Evolutionary conservation across 805 yeast species (phyloP), one percentile per base, ranked within the genome.

Genomic region (Danielia oregonensis): DNA sequence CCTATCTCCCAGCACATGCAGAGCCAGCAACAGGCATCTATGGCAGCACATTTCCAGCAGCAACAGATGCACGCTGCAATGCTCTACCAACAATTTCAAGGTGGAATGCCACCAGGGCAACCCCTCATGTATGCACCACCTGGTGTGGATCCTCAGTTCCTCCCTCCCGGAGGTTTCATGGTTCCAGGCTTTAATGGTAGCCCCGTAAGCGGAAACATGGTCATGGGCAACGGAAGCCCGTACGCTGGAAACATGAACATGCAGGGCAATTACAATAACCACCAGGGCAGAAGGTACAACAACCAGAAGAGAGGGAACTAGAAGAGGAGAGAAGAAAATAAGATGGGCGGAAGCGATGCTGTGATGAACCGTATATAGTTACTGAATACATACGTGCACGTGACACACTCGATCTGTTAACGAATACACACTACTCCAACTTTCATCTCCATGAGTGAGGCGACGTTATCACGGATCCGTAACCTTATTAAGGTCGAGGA

Each of bases 401-500:
- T n/a, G n/a, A n/a, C n/a, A n/a, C n/a, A n/a, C n/a, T n/a, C n/a
- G n/a, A n/a, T n/a, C n/a, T n/a, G n/a, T n/a, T n/a, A n/a, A n/a
- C n/a, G n/a, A n/a, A n/a, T n/a, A n/a, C n/a, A n/a, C n/a, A n/a
- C n/a, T n/a, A n/a, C n/a, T n/a, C n/a, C n/a, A n/a, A n/a, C n/a
- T n/a, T n/a, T n/a, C n/a, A n/a, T n/a, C n/a, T n/a, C 11, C 28
- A 65, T 65, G 72, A 57, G 63, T 40, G 70, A 64, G 26, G 62
- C 63, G 5, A 69, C 72, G 6, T 53, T 67, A 23, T 55, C 66
- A 8, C 52, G 68, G 31, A 61, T 68, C 22, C 58, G 67, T 18
- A 57, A 61, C 35, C 51, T 68, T 28, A 61, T 68, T 33, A 63
- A 64, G 44, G 56, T 57, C 14, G 72, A 68, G 42, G 74, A 68